These are phyloP conservation scores for Trebouxia sp. DNA, from an alignment of 139 green algal genomes.

Conservation along the genomic window DNA sequence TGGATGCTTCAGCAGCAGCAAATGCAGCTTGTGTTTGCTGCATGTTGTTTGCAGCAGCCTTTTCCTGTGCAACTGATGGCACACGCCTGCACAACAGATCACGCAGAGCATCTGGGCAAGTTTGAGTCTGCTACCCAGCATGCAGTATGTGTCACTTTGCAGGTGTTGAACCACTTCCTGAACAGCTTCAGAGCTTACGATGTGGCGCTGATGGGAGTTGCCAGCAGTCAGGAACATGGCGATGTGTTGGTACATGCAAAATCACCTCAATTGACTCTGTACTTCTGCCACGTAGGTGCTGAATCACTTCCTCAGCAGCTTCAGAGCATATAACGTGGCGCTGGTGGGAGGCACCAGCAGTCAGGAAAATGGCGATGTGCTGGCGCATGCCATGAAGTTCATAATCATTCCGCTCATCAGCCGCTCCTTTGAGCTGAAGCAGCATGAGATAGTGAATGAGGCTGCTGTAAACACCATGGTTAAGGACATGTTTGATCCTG, in stretches of 20 bases:
- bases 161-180: constrained; percentile 12
- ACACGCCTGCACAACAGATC: too few relatives aligned
- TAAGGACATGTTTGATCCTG: constrained; percentile 34
- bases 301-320: constrained; percentile 60
- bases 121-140: too few relatives aligned
- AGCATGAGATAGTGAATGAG: constrained; percentile 49
- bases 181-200: constrained; percentile 48
- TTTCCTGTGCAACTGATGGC: too few relatives aligned
- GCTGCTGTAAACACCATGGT: constrained; percentile 50
- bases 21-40: too few relatives aligned
- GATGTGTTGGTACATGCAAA: constrained; percentile 63
- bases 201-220: neutral
- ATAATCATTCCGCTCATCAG: constrained; percentile 85
- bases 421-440: constrained; percentile 52
- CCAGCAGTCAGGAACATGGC: constrained; percentile 19
- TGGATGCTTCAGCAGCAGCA: too few relatives aligned
- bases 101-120: too few relatives aligned
- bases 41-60: too few relatives aligned
- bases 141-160: neutral
- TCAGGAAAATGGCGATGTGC: constrained; percentile 38
- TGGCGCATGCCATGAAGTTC: constrained; percentile 68
- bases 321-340: constrained; percentile 35
- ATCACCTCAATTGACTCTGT: neutral
- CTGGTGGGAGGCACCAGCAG: neutral
- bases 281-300: constrained; percentile 49